Conservation (phyloP, 345 rosid species). For the Citrus sp. region DNA sequence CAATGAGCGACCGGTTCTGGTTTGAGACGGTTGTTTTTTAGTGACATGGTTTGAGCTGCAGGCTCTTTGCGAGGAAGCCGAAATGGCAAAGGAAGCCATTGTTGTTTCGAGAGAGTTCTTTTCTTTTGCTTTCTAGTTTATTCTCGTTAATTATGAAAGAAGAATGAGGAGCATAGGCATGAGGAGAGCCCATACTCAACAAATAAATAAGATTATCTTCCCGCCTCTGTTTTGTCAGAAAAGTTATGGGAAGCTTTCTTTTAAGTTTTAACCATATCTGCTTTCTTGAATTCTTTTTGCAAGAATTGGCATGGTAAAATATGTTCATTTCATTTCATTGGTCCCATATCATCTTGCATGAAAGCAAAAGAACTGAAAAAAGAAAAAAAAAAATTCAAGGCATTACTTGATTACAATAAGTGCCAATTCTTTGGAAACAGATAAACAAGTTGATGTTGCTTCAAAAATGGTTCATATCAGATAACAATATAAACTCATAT, state of each 20-base stretch:
- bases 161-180: not conserved
- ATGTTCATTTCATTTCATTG: not conserved
- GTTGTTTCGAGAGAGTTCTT: not conserved
- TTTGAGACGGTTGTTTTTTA: slow-evolving; percentile 25
- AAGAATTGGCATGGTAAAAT: not conserved
- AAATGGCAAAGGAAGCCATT: slow-evolving; percentile 47
- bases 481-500: not conserved
- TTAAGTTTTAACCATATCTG: not conserved
- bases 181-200: slow-evolving; percentile 21
- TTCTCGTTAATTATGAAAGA: not conserved
- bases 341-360: not conserved
- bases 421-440: not conserved
- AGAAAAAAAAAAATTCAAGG: not conserved
- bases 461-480: not conserved
- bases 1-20: slow-evolving; percentile 19
- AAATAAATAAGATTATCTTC: slow-evolving; percentile 28
- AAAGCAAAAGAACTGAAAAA: not conserved
- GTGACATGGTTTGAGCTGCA: slow-evolving; percentile 20
- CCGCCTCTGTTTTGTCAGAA: slow-evolving; percentile 2
- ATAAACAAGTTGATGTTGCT: not conserved
- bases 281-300: not conserved
- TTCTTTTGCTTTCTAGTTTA: not conserved
- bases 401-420: not conserved
- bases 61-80: slow-evolving; percentile 36
- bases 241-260: not conserved